phyloP scores from a whole-genome alignment of 23 red algal genomes.

The Gracilaria gracilis region DNA sequence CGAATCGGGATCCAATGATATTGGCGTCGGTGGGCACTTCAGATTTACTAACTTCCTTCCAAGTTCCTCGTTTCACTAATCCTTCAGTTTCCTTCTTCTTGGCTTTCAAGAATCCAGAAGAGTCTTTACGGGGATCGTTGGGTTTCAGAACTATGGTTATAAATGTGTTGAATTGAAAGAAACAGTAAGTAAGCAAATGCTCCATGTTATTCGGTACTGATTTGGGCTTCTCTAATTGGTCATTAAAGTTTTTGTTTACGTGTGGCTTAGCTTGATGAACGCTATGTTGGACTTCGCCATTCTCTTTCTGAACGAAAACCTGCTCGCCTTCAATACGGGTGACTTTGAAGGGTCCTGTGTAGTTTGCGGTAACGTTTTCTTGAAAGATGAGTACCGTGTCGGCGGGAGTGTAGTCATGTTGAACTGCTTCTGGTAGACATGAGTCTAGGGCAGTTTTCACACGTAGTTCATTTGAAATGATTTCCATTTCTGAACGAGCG shows the following conservation, averaged over 20 bases:
- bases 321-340: background rate
- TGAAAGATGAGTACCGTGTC: background rate
- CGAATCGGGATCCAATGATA: no score
- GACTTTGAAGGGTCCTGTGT: background rate
- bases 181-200: background rate
- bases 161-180: background rate
- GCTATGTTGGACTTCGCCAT: background rate
- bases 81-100: background rate
- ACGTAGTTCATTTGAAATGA: background rate
- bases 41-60: background rate
- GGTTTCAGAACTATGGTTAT: background rate
- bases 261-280: background rate
- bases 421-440: background rate
- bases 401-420: background rate
- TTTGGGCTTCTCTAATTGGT: no score
- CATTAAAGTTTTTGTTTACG: background rate
- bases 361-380: background rate
- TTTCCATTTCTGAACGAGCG: conserved; percentile 46
- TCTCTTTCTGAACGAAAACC: background rate
- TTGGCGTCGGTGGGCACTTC: no score
- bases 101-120: background rate
- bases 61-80: background rate
- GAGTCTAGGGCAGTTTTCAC: background rate
- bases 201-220: background rate
- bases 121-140: background rate